Conservation (phyloP, 1,139 yeast species). For the Citeromyces hawaiiensis region DNA sequence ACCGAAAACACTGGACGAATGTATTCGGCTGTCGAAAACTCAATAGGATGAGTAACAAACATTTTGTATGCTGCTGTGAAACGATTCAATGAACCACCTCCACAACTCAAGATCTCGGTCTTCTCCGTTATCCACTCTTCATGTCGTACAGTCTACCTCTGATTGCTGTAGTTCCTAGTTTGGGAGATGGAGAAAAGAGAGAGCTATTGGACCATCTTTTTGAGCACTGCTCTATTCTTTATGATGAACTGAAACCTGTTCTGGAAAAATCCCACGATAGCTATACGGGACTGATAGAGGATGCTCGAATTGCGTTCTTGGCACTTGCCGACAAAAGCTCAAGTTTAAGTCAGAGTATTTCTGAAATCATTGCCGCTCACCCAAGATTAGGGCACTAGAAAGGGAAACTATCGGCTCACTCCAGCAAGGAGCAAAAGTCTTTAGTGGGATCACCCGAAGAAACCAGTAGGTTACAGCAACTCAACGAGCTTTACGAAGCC, state of each 20-base stretch:
- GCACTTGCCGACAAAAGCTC: constrained; percentile 17
- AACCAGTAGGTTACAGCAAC: constrained; percentile 27
- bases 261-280: constrained; percentile 10
- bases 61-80: no score
- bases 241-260: constrained; percentile 24
- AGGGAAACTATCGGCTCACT: constrained; percentile 43
- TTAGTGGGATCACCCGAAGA: constrained; percentile 34
- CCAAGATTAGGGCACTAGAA: constrained; percentile 72
- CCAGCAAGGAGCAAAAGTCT: constrained; percentile 58
- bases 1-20: no score
- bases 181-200: constrained; percentile 12
- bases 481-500: constrained; percentile 53
- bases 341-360: constrained; percentile 5
- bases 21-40: no score
- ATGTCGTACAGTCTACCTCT: constrained; percentile 9
- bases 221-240: constrained; percentile 47
- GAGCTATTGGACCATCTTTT: constrained; percentile 42
- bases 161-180: constrained; percentile 6
- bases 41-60: no score
- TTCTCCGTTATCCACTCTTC: not conserved
- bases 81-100: no score
- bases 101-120: not conserved
- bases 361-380: constrained; percentile 64
- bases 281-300: constrained; percentile 40
- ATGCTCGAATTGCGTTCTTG: not conserved